Evolutionary conservation across 2,329 filamentous ascomycete species (phyloP), one percentile per base, ranked within the genome.

Genomic region (Aspergillus awamori): DNA sequence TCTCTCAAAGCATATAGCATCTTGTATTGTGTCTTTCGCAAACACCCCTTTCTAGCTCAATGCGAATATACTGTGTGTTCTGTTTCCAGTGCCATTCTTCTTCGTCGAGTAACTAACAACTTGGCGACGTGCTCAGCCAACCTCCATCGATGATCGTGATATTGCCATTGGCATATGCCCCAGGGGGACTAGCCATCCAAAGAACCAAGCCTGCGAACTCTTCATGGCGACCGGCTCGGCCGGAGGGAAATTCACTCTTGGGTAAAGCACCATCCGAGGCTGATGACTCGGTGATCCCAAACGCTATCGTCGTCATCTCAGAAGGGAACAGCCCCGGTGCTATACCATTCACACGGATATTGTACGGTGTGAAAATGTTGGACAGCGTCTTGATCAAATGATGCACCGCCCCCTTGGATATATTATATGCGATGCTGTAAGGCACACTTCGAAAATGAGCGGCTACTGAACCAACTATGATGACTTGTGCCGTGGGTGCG

Each of bases 171-270:
- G 85, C 79, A 72, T 89, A 91, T 3, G 84, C 85, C 0, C 89
- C 89, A 2, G 87, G 87, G 63, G 83, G 78, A 53, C 85, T 86
- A 3, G 85, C 85, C 70, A 91, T 78, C 77, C 87, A 91, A 54
- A 92, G 71, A 26, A 91, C 82, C 52, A 85, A 79, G 1, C 88
- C 87, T 1, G 83, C 85, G 79, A 91, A 86, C 68, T 90, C 88
- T 66, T 86, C 76, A 60, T 86, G 82, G 43, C 83, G 81, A 1
- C 88, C 88, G 63, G 84, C 80, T 49, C 88, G 79, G 43, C 83
- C 82, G n/a, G 87, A 75, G 0, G 88, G 88, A 47, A 88, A 80
- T 54, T 79, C 72, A 1, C 74, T 75, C 62, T 76, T 81, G 13
- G 78, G 63, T 36, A 80, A 76, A 1, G 74, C 74, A 2, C 78